These are phyloP conservation scores for Colletotrichum orbiculare DNA, from an alignment of 2,329 filamentous ascomycete species.

Conservation along the genomic window DNA sequence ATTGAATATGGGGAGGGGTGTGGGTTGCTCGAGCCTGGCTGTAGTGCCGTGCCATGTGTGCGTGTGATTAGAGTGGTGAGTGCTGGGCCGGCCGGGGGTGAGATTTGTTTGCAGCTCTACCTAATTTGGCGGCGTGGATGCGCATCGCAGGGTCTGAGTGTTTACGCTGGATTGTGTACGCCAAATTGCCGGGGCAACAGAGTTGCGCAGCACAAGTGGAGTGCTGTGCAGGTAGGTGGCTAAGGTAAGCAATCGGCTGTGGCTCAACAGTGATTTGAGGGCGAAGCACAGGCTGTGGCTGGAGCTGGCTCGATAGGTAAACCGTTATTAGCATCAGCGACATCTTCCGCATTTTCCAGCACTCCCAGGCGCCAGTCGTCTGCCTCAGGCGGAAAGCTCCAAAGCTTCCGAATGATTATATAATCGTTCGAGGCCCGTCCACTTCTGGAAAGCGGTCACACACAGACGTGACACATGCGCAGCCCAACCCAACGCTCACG, in stretches of 20 bases:
- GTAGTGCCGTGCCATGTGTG: constrained; percentile 8
- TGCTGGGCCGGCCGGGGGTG: neutral
- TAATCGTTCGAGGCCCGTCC: neutral
- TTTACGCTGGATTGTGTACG: constrained; percentile 27
- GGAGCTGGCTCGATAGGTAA: rapidly evolving
- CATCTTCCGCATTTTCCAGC: neutral
- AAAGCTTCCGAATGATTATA: no score
- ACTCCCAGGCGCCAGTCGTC: neutral
- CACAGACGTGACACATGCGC: constrained; percentile 13
- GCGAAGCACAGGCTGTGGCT: neutral
- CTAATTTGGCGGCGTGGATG: constrained; percentile 32
- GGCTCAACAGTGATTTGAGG: no score
- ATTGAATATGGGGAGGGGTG: constrained; percentile 36
- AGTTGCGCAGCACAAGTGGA: neutral
- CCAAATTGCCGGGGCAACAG: constrained; percentile 30
- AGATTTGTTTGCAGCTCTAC: constrained; percentile 35
- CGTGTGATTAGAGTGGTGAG: neutral
- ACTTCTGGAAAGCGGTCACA: constrained; percentile 13
- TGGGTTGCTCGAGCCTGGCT: constrained; percentile 26
- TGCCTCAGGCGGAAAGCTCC: constrained; percentile 7
- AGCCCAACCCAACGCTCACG: neutral
- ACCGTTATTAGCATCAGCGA: neutral
- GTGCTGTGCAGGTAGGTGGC: neutral
- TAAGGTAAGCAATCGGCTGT: no score
- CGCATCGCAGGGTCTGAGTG: constrained; percentile 18